These are phyloP conservation scores for Aspergillus baeticus DNA, from an alignment of 495 filamentous ascomycete genomes.

Conservation along the genomic window DNA sequence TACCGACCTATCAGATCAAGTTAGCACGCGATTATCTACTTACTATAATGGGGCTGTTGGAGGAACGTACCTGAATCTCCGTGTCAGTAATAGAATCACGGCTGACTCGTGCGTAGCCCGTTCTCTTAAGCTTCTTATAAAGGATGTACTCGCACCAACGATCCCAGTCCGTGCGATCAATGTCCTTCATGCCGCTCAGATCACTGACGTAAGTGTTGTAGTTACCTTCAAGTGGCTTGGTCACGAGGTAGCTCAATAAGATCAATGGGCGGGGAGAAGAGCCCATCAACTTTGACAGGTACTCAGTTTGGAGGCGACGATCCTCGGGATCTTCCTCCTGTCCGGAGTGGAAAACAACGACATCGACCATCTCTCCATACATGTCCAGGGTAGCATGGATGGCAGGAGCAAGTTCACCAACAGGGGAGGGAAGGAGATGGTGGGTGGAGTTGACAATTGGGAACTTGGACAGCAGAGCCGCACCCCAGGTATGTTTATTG, in stretches of 20 bases:
- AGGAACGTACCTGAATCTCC: constrained; percentile 74
- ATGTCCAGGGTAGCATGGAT: constrained; percentile 93
- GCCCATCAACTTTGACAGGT: constrained; percentile 87
- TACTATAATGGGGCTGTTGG: neutral
- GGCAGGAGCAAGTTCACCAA: constrained; percentile 92
- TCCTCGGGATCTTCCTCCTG: constrained; percentile 98
- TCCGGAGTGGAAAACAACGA: constrained; percentile 98
- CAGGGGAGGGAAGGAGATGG: constrained; percentile 88
- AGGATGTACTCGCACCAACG: constrained; percentile 99
- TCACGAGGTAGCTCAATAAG: constrained; percentile 89
- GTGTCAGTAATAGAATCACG: constrained; percentile 94
- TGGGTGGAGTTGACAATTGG: constrained; percentile 97
- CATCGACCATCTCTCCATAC: constrained; percentile 87
- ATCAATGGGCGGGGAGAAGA: constrained; percentile 76
- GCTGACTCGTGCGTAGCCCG: constrained; percentile 87
- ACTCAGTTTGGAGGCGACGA: constrained; percentile 81
- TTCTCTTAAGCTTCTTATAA: constrained; percentile 83
- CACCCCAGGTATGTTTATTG: constrained; percentile 99
- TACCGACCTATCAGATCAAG: constrained; percentile 63
- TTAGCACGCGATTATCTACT: constrained; percentile 16
- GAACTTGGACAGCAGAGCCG: constrained; percentile 92
- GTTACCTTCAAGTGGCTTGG: constrained; percentile 85
- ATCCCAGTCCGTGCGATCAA: constrained; percentile 92
- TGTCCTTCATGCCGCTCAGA: constrained; percentile 87
- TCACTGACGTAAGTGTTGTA: constrained; percentile 96